Base-by-base conservation (phyloP, 371 early-diverging fungal species). In the Funneliformis caledonium region DNA sequence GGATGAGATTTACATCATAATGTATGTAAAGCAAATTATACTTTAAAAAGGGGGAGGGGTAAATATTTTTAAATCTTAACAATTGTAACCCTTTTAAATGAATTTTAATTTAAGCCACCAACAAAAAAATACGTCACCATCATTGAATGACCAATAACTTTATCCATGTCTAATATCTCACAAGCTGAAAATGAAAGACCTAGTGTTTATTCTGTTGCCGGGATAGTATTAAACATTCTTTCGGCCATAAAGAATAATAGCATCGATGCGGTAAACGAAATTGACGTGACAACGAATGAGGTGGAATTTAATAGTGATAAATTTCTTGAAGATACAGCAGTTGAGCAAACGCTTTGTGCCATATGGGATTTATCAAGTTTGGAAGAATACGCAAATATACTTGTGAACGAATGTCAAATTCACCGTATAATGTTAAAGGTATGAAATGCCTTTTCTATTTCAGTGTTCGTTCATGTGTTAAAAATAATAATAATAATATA, bases 281-380 rank as follows among this genome's bases (percentile, higher is more conserved):
- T 16, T 52, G 56, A 52, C 14, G 56, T 1, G 56, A 16, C 6
- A 52, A 19, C 22, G 14, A 67, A 67, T 31, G 68, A 31, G 7
- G 43, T 19, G 22, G 68, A 67, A 9, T 16, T 16, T 14, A 31
- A 5, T 31, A 43, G 31, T 67, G 26, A 37, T 6, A 43, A 67
- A 14, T 31, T 6, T 12, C 68, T 43, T 5, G 68, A 67, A 67
- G 68, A 67, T 67, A 37, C 68, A 37, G n/a, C 33, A 31, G 33
- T 67, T 7, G 68, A 67, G 22, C 12, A 67, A 67, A 37, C 68
- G 6, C 22, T 67, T 16, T 67, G 68, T 26, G 68, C 22, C 31
- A 43, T 67, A 67, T 67, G 68, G 68, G 68, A 67, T 26, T 67
- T 67, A 19, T 31, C 68, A 19, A 26, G 68, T 67, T 37, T 67